phyloP scores from a whole-genome alignment of 1,139 yeast species.

The Pichia cactophila region DNA sequence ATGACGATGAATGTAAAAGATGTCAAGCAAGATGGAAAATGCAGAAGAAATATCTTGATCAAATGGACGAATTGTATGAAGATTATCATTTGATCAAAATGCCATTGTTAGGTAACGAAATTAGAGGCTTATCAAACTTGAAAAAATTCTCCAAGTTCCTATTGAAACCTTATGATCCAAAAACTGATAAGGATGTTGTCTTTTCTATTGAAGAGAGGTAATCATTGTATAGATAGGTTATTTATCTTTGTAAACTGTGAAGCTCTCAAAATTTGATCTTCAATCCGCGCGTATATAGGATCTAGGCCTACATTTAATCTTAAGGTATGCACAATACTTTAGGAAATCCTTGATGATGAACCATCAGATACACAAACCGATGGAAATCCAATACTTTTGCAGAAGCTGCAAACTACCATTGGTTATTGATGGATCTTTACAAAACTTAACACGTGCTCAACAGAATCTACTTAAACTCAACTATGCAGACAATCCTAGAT shows the following conservation, averaged over 20 bases:
- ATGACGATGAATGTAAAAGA: constrained; percentile 71
- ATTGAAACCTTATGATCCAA: constrained; percentile 64
- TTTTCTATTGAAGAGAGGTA: constrained; percentile 56
- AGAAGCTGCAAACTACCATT: constrained; percentile 57
- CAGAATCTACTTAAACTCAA: constrained; percentile 35
- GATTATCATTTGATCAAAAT: constrained; percentile 93
- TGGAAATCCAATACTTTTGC: constrained; percentile 31
- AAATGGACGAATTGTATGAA: constrained; percentile 82
- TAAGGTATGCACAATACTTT: background rate
- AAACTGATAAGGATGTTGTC: constrained; percentile 48
- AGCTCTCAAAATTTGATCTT: background rate
- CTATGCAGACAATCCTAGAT: constrained; percentile 24
- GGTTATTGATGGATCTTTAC: constrained; percentile 45
- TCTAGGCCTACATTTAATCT: too few relatives aligned
- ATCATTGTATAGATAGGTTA: background rate
- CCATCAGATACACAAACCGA: background rate
- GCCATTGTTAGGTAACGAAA: constrained; percentile 91
- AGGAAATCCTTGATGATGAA: background rate
- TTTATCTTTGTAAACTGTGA: background rate
- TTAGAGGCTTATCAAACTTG: constrained; percentile 82
- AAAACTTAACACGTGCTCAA: constrained; percentile 47
- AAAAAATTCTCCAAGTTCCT: constrained; percentile 67
- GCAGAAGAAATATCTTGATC: constrained; percentile 92
- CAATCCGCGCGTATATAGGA: too few relatives aligned
- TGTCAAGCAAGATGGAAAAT: constrained; percentile 91